Evolutionary conservation across 2,329 filamentous ascomycete genomes (phyloP).

Genomic region (Fusarium scirpi): DNA sequence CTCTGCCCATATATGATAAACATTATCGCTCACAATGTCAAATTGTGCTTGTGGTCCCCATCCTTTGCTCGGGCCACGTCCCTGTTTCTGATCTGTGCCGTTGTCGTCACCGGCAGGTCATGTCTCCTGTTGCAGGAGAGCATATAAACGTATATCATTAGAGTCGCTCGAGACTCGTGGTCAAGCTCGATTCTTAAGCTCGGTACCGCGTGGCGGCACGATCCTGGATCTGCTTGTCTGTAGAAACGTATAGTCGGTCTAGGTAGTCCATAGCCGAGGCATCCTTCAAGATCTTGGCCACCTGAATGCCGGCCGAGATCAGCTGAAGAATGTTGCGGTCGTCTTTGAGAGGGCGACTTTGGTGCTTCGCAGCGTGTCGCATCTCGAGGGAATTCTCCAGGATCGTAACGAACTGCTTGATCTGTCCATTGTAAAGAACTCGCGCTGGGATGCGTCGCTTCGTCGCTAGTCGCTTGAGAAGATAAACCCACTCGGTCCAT

Average conservation of each 20-base stretch:
- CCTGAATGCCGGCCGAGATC: constrained; percentile 87
- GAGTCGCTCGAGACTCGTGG: constrained; percentile 42
- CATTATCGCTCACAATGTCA: constrained; percentile 49
- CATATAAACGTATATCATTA: constrained; percentile 48
- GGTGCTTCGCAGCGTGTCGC: constrained; percentile 86
- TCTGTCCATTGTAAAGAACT: constrained; percentile 88
- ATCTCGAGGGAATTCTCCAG: constrained; percentile 90
- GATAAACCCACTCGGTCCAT: constrained; percentile 93
- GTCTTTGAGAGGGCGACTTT: constrained; percentile 85
- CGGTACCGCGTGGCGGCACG: constrained; percentile 58
- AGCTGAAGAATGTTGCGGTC: constrained; percentile 89
- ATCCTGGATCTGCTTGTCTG: constrained; percentile 82
- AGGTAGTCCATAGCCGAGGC: constrained; percentile 85
- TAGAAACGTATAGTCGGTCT: constrained; percentile 83
- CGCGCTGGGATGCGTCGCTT: constrained; percentile 87
- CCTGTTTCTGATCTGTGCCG: constrained; percentile 47
- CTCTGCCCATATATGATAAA: constrained; percentile 45
- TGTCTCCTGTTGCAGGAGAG: constrained; percentile 41
- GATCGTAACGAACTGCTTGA: constrained; percentile 90
- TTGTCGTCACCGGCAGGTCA: constrained; percentile 44
- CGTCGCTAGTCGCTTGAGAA: constrained; percentile 86
- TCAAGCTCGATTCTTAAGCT: constrained; percentile 46
- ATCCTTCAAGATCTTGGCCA: constrained; percentile 88
- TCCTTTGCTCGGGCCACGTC: constrained; percentile 29
- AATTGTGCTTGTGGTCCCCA: constrained; percentile 36